These are phyloP conservation scores for Amborella trichopoda DNA, from an alignment of 164 flowering plant genomes.

Conservation along the genomic window DNA sequence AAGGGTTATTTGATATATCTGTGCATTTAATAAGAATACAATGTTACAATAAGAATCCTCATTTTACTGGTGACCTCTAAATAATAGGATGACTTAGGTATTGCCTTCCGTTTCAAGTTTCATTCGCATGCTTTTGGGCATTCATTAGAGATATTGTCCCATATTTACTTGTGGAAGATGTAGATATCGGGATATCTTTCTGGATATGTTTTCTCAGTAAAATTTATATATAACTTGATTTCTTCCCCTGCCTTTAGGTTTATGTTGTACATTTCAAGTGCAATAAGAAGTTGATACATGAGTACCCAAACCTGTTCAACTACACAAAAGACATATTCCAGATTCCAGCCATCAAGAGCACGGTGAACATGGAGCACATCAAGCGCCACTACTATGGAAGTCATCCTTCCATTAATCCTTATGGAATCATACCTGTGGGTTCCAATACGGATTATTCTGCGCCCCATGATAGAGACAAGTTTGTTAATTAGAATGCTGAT, in stretches of 20 bases:
- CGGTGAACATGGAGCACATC: slow-evolving; percentile 85
- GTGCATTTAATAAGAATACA: too few species aligned
- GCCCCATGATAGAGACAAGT: slow-evolving; percentile 67
- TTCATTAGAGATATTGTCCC: too few species aligned
- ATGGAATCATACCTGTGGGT: slow-evolving; percentile 67
- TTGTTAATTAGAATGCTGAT: slow-evolving; percentile 31
- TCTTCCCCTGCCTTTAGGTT: slow-evolving; percentile 45
- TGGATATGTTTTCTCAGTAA: too few species aligned
- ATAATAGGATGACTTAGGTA: too few species aligned
- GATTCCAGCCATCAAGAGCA: slow-evolving; percentile 63
- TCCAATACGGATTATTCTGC: slow-evolving; percentile 53
- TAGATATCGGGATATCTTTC: too few species aligned
- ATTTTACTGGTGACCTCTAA: too few species aligned
- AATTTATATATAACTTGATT: too few species aligned
- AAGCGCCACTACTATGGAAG: slow-evolving; percentile 89
- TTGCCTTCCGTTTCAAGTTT: too few species aligned
- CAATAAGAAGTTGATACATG: slow-evolving; percentile 74
- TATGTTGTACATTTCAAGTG: slow-evolving; percentile 97
- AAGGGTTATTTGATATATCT: too few species aligned
- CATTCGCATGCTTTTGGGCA: too few species aligned
- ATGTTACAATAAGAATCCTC: too few species aligned
- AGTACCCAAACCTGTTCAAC: slow-evolving; percentile 80
- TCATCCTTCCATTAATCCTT: slow-evolving; percentile 81
- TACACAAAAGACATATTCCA: slow-evolving; percentile 84
- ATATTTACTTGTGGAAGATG: too few species aligned